A percentile compares a stretch with the other conserved stretches of the same genome.
Evolutionary conservation across 768 basidiomycete genomes (phyloP).

Genomic region (Pleurotus salmoneostramineus): DNA sequence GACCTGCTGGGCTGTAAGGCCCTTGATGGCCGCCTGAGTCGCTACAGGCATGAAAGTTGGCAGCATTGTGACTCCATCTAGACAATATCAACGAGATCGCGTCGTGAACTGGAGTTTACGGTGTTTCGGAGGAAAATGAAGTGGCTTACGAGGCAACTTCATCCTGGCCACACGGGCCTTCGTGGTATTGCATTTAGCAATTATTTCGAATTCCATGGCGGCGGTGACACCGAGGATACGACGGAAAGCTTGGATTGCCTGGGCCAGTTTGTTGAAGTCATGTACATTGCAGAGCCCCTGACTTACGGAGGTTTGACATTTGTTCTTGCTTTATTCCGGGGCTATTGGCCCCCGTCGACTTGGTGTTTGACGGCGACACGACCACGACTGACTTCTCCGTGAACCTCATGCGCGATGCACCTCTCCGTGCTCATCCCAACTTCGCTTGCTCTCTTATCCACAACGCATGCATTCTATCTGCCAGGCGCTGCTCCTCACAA

Average conservation of each 20-base stretch:
- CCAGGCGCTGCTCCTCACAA: slow-evolving; percentile 88
- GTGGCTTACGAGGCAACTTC: slow-evolving; percentile 68
- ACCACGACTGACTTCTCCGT: not conserved
- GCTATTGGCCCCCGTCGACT: not conserved
- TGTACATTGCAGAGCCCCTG: not conserved
- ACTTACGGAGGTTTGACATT: not conserved
- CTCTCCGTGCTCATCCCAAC: slow-evolving; percentile 6
- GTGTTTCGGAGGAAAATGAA: slow-evolving; percentile 6
- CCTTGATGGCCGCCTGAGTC: slow-evolving; percentile 90
- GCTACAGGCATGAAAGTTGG: slow-evolving; percentile 95
- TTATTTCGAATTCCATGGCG: slow-evolving; percentile 76
- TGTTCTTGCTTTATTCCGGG: not conserved
- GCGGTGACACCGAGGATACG: slow-evolving; percentile 11
- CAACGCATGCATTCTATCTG: slow-evolving; percentile 75
- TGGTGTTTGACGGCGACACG: not conserved
- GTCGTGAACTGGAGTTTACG: slow-evolving; percentile 3
- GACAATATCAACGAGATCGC: not conserved
- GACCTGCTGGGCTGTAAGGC: slow-evolving; percentile 81
- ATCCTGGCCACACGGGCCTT: slow-evolving; percentile 82
- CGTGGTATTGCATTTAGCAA: slow-evolving; percentile 80
- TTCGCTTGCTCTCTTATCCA: slow-evolving; percentile 15
- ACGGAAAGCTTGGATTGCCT: not conserved
- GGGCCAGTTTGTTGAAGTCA: not conserved
- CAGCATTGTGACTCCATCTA: slow-evolving; percentile 78
- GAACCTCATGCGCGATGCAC: slow-evolving; percentile 1